phyloP scores from a whole-genome alignment of 163 green algal genomes.

The Scenedesmus sp. region DNA sequence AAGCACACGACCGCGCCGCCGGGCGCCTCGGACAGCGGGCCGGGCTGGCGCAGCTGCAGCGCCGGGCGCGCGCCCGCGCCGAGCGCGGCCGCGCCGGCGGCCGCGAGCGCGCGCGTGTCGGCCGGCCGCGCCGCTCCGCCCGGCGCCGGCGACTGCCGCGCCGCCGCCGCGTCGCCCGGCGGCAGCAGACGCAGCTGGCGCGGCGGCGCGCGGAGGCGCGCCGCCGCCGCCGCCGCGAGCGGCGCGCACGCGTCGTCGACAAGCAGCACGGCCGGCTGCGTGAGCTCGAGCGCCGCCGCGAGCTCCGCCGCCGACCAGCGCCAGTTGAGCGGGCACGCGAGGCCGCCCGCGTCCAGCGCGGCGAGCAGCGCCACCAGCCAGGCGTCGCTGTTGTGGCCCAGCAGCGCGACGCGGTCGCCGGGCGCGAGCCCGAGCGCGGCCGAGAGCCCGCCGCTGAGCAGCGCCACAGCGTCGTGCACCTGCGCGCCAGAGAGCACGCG shows the following conservation, averaged over 20 bases:
- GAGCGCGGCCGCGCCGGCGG: too few relatives aligned
- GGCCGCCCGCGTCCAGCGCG: conserved; percentile 51
- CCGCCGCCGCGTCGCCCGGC: too few relatives aligned
- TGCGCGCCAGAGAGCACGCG: background rate
- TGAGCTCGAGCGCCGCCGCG: conserved; percentile 44
- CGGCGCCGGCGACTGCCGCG: too few relatives aligned
- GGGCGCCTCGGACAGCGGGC: background rate
- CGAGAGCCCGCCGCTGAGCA: conserved; percentile 30
- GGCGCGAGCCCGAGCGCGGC: background rate
- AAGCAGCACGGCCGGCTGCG: conserved; percentile 49
- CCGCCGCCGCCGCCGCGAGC: background rate
- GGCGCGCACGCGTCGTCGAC: conserved; percentile 11
- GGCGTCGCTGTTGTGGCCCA: conserved; percentile 54
- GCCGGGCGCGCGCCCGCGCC: background rate
- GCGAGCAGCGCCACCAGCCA: conserved; percentile 70
- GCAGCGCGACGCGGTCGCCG: conserved; percentile 60
- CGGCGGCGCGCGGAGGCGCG: background rate
- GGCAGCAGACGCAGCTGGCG: conserved; percentile 8
- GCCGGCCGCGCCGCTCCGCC: too few relatives aligned
- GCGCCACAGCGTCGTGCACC: conserved; percentile 31
- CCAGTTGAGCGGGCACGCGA: conserved; percentile 72
- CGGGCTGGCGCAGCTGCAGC: conserved; percentile 52
- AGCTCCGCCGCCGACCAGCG: conserved; percentile 69
- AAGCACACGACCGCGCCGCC: conserved; percentile 77
- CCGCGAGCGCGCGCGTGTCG: too few relatives aligned